Evolutionary conservation across 495 filamentous ascomycete genomes (phyloP).

Genomic region (Lophiotrema nucula): DNA sequence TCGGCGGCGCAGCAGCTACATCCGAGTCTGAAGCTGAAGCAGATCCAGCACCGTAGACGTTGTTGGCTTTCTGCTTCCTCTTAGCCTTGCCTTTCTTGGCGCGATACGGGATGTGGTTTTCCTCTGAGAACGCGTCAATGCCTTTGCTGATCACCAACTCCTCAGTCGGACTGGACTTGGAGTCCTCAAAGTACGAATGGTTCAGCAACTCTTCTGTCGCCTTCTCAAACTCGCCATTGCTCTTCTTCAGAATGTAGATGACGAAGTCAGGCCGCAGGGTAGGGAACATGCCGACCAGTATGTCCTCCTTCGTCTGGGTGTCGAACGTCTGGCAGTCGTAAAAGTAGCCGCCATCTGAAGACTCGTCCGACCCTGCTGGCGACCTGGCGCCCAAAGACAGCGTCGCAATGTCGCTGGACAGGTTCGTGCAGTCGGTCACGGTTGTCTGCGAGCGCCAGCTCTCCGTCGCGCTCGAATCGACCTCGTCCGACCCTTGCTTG

Average conservation of each 20-base stretch:
- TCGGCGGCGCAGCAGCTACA: background rate
- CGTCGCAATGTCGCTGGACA: constrained; percentile 37
- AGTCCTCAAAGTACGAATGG: constrained; percentile 66
- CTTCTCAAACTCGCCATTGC: constrained; percentile 58
- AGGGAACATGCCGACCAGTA: constrained; percentile 69
- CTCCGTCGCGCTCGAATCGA: background rate
- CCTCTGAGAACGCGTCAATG: constrained; percentile 72
- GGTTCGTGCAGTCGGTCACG: constrained; percentile 49
- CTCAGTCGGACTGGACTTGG: constrained; percentile 42
- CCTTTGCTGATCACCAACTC: constrained; percentile 62
- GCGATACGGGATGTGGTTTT: constrained; percentile 43
- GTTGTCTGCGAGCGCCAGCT: constrained; percentile 37
- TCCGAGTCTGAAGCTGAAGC: constrained; percentile 13
- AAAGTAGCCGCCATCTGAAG: constrained; percentile 27
- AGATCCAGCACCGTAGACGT: constrained; percentile 3
- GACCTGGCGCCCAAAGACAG: constrained; percentile 28
- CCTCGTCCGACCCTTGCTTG: constrained; percentile 13
- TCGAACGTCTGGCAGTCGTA: constrained; percentile 43
- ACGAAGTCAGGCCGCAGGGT: constrained; percentile 62
- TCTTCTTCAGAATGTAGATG: constrained; percentile 62
- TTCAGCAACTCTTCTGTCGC: constrained; percentile 83
- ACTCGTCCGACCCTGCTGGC: constrained; percentile 9
- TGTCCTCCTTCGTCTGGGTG: constrained; percentile 49
- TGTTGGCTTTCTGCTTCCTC: constrained; percentile 35
- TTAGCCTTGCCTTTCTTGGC: constrained; percentile 50